Base-by-base conservation (phyloP, 192 early-diverging fungal species). In the Kickxella alabastrina region DNA sequence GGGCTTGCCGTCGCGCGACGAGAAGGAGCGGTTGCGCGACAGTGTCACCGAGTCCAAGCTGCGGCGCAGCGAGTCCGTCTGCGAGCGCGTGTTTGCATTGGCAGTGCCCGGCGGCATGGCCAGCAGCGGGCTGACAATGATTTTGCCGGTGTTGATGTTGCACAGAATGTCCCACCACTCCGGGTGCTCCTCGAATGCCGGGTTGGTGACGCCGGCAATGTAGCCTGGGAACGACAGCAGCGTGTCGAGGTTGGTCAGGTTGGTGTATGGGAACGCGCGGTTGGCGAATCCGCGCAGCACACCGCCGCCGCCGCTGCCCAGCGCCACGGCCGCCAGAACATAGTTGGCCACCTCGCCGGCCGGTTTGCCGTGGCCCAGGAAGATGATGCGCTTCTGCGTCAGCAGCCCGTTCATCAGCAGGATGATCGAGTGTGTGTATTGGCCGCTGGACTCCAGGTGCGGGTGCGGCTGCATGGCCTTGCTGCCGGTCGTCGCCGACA, bases 81-180 rank as follows among this genome's bases (percentile, higher is more conserved):
- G 66, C 12, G 74, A 50, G 15, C 61, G 56, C 13, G 49, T 37
- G 8, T 51, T 45, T 14, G 28, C 45, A 0, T 52, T 21, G 26
- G 57, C 15, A 4, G 46, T 23, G 14, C 52, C 57, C 4, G 56
- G 3, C 10, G 70, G 66, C 36, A 81, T 52, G 9, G 68, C 57
- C 19, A 85, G 64, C 19, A 74, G 80, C 31, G 88, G 90, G 59
- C 90, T 93, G 34, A 97, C 87, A n/a, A 85, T 90, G 44, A 97
- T 93, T 57, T 87, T 90, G 42, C 92, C 92, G 2, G 92, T 92
- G 54, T 87, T 89, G 52, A 97, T 89, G 62, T 96, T 92, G 67
- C 88, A 95, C 15, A 93, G 77, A n/a, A 97, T 79, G 79, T 97
- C 95, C 92, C 93, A 97, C 92, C 92, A 93, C 43, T 83, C 76